Conservation (phyloP, 2,329 filamentous ascomycete species). For the Monosporascus sp. region DNA sequence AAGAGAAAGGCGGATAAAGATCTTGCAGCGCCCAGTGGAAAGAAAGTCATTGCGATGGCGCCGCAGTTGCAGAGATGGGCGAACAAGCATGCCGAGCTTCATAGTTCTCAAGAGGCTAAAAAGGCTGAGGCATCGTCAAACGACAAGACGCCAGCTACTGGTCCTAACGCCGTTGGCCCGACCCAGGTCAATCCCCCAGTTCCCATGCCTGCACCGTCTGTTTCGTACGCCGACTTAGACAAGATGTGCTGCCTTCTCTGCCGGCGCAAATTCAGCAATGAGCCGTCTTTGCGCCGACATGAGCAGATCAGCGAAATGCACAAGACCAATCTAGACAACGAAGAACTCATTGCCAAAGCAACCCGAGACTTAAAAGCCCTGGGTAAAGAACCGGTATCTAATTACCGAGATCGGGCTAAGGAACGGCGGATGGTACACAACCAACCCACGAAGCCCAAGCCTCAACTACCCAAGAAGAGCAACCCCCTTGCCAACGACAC, state of each 20-base stretch:
- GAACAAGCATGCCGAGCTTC: conserved; percentile 63
- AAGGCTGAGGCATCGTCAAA: conserved; percentile 27
- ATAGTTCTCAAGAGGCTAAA: conserved; percentile 40
- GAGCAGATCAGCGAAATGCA: conserved; percentile 41
- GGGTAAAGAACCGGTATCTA: conserved; percentile 27
- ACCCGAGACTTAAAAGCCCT: conserved; percentile 25
- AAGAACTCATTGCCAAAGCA: conserved; percentile 24
- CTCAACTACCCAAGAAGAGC: conserved; percentile 23
- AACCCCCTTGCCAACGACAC: conserved; percentile 33
- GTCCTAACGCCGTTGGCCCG: conserved; percentile 18
- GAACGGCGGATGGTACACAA: conserved; percentile 60
- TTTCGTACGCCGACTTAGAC: conserved; percentile 56
- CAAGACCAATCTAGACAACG: conserved; percentile 27
- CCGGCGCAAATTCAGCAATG: conserved; percentile 34
- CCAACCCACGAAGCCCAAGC: conserved; percentile 50
- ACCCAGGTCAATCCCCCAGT: conserved; percentile 8
- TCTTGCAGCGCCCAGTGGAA: conserved; percentile 27
- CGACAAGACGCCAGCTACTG: conserved; percentile 21
- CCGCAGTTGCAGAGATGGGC: conserved; percentile 68
- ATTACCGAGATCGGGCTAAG: conserved; percentile 63
- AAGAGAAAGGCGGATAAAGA: conserved; percentile 45
- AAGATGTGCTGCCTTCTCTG: conserved; percentile 38
- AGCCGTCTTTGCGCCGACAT: conserved; percentile 36
- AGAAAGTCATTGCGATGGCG: conserved; percentile 50
- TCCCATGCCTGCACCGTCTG: conserved; percentile 31